Percentiles rank a stretch among this genome's conserved stretches.
Evolutionary conservation across 176 grass and related monocot species (phyloP).

Genomic region (Cenchrus americanus): DNA sequence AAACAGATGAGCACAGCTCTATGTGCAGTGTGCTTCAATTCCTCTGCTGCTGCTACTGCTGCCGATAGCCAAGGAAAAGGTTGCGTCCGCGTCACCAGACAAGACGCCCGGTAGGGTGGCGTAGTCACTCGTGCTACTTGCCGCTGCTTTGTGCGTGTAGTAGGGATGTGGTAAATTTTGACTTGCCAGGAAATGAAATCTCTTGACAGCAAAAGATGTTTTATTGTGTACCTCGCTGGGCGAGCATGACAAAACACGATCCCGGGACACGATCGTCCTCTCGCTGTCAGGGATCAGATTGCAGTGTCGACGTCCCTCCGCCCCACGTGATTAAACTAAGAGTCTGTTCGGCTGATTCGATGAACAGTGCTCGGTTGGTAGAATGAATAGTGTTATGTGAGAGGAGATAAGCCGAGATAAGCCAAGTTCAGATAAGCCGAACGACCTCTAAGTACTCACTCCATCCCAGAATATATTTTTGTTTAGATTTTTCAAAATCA

Average conservation of each 20-base stretch:
- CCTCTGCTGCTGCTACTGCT: neutral
- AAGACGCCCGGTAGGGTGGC: neutral
- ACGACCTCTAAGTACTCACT: no score
- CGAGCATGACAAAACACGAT: constrained; percentile 14
- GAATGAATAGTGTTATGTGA: no score
- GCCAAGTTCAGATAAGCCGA: no score
- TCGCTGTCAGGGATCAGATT: neutral
- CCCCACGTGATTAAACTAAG: no score
- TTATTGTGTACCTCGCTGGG: constrained; percentile 10
- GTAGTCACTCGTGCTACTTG: neutral
- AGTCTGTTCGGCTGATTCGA: no score
- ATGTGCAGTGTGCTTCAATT: neutral
- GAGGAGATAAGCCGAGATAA: no score
- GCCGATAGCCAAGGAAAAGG: neutral
- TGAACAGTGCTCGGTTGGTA: no score
- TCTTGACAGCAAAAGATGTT: constrained; percentile 27
- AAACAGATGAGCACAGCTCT: neutral
- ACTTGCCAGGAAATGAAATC: constrained; percentile 13
- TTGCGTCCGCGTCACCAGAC: neutral
- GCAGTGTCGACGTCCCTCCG: neutral
- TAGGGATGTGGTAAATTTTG: neutral
- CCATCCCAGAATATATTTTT: no score
- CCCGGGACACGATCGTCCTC: neutral
- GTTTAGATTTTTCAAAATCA: no score
- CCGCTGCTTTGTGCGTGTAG: no score